Evolutionary conservation across 768 basidiomycete genomes (phyloP).

Genomic region (Pleurotus tuoliensis): DNA sequence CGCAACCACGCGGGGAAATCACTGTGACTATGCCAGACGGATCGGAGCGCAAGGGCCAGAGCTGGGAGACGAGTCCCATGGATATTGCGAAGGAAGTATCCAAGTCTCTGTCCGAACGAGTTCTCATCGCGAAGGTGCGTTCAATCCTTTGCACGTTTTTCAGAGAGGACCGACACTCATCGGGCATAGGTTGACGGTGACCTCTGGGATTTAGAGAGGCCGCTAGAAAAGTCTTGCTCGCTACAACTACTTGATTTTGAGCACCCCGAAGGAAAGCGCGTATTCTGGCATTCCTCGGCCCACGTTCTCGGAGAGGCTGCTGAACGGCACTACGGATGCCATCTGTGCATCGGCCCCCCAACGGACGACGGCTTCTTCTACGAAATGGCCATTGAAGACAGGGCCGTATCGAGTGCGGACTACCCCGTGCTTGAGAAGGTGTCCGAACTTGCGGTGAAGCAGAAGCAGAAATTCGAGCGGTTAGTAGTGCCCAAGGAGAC

Average conservation of each 20-base stretch:
- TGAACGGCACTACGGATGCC: constrained; percentile 95
- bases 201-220: constrained; percentile 94
- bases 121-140: constrained; percentile 89
- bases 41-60: constrained; percentile 73
- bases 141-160: not conserved
- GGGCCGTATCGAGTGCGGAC: constrained; percentile 76
- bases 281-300: constrained; percentile 99
- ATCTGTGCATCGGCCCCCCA: constrained; percentile 94
- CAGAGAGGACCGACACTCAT: not conserved
- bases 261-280: constrained; percentile 89
- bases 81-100: constrained; percentile 85
- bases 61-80: constrained; percentile 96
- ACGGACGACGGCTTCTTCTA: constrained; percentile 99
- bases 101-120: constrained; percentile 80
- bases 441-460: constrained; percentile 85
- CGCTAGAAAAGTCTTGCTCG: constrained; percentile 80
- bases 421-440: constrained; percentile 89
- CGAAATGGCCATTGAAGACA: constrained; percentile 91
- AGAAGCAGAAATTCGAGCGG: constrained; percentile 96
- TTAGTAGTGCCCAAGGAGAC: constrained; percentile 91
- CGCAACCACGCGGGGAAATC: constrained; percentile 82
- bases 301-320: constrained; percentile 97
- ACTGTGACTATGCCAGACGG: constrained; percentile 85
- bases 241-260: constrained; percentile 92
- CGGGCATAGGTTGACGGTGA: constrained; percentile 68